A percentile compares a stretch with the other conserved stretches of the same genome.
These are phyloP conservation scores for Pisolithus thermaeus DNA, from an alignment of 1,284 basidiomycete species.

Conservation along the genomic window DNA sequence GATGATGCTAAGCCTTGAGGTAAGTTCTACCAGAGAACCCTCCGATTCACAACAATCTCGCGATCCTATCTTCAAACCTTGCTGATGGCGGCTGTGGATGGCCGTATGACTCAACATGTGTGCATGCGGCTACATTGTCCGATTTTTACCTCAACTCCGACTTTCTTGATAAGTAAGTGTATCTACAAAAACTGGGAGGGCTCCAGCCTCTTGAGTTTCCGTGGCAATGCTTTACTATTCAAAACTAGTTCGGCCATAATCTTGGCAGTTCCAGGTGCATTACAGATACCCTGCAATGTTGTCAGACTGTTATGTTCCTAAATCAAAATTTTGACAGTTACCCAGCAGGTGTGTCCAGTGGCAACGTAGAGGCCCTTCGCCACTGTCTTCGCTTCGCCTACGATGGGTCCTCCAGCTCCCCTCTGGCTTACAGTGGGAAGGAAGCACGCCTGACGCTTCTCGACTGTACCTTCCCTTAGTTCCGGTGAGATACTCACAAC, in stretches of 20 bases:
- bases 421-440: slow-evolving; percentile 47
- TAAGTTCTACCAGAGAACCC: neutral
- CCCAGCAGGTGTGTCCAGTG: slow-evolving; percentile 68
- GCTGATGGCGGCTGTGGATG: neutral
- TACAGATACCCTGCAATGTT: slow-evolving; percentile 55
- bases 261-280: slow-evolving; percentile 64
- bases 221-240: slow-evolving; percentile 48
- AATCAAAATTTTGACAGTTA: slow-evolving; percentile 23
- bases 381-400: slow-evolving; percentile 46
- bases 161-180: neutral
- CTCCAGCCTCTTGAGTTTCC: slow-evolving; percentile 41
- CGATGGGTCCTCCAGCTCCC: slow-evolving; percentile 49
- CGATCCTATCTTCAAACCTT: neutral
- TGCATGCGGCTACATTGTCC: no score
- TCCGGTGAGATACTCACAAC: slow-evolving; percentile 53
- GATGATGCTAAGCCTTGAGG: neutral
- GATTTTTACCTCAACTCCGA: neutral
- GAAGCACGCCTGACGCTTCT: slow-evolving; percentile 63
- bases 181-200: slow-evolving; percentile 37
- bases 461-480: slow-evolving; percentile 45
- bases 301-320: slow-evolving; percentile 7
- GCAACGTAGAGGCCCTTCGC: slow-evolving; percentile 55
- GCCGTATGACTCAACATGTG: neutral
- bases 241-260: slow-evolving; percentile 54
- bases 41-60: neutral